Evolutionary conservation across 257 asterid genomes (phyloP), one percentile per base, ranked within the genome.

Genomic region (Solanum sejunctum): DNA sequence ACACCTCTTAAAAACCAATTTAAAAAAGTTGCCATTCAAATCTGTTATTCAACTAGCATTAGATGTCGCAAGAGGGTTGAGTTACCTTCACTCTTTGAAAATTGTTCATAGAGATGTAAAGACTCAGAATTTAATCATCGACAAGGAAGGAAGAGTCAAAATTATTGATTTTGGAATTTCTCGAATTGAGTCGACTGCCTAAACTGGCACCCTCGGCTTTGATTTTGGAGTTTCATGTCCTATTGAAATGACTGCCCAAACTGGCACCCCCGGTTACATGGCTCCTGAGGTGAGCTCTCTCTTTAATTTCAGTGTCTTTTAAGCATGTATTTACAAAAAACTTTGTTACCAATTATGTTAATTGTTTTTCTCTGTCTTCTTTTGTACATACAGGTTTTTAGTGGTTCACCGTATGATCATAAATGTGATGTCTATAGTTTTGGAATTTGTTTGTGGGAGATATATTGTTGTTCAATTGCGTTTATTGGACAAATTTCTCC

Each of bases 371-470:
- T 1, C 28, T 64, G 72, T 12, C 36, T 13, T 64, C 10, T 66
- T 26, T 66, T 66, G 5, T 28, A 16, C 39, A 39, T 70, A 26
- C 28, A 84, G 83, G 87, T 70, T 23, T 43, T 56, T 3, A 6
- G 1, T 0, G 66, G 61, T 10, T 10, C 23, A 1, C 60, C 41
- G 10, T 85, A 87, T 47, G 45, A 87, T 21, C 91, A 85, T 28
- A 87, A 87, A 54, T 89, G 89, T 51, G 89, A 89, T 2, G 85
- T 89, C 2, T 89, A 78, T 58, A 85, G 89, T 56, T 89, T 85
- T 26, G 90, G 87, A 1, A 89, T 89, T 7, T 89, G 88, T 51
- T 39, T 89, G 11, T 89, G 87, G 87, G 90, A 89, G 36, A 84
- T 89, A 10, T 81, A 69, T 26, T 36, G 84, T 15, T 85, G 78